Conservation (phyloP, 2,329 filamentous ascomycete genomes). For the Arthroderma sp. region DNA sequence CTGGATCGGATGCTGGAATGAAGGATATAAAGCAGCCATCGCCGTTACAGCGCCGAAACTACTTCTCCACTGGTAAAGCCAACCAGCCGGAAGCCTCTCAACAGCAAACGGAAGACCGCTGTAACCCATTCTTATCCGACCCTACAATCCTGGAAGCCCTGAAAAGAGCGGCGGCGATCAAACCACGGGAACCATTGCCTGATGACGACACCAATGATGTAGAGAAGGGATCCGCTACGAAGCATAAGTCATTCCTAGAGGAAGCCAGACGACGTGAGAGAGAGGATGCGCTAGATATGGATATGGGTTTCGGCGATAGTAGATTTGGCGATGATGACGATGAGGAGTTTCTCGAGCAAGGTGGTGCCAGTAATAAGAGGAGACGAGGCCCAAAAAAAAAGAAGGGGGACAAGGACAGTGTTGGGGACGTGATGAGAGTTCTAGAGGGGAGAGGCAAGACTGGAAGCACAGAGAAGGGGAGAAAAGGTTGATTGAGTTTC, state of each 20-base stretch:
- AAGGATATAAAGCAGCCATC: neutral
- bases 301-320: slow-evolving; percentile 85
- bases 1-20: neutral
- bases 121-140: slow-evolving; percentile 48
- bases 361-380: slow-evolving; percentile 30
- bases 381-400: slow-evolving; percentile 45
- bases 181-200: slow-evolving; percentile 35
- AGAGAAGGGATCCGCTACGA: slow-evolving; percentile 53
- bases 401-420: slow-evolving; percentile 51
- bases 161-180: slow-evolving; percentile 64
- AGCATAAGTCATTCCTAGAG: slow-evolving; percentile 61
- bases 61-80: slow-evolving; percentile 29
- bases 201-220: slow-evolving; percentile 37
- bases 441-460: slow-evolving; percentile 52
- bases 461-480: neutral
- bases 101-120: slow-evolving; percentile 23
- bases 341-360: slow-evolving; percentile 52
- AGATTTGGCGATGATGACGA: slow-evolving; percentile 82
- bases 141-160: slow-evolving; percentile 72
- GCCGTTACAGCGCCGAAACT: slow-evolving; percentile 35
- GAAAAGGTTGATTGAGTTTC: neutral
- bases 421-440: slow-evolving; percentile 65
- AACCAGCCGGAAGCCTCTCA: slow-evolving; percentile 30
- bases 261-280: slow-evolving; percentile 46
- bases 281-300: slow-evolving; percentile 79